Evolutionary conservation across 257 asterid genomes (phyloP).

Genomic region (Ballota nigra): DNA sequence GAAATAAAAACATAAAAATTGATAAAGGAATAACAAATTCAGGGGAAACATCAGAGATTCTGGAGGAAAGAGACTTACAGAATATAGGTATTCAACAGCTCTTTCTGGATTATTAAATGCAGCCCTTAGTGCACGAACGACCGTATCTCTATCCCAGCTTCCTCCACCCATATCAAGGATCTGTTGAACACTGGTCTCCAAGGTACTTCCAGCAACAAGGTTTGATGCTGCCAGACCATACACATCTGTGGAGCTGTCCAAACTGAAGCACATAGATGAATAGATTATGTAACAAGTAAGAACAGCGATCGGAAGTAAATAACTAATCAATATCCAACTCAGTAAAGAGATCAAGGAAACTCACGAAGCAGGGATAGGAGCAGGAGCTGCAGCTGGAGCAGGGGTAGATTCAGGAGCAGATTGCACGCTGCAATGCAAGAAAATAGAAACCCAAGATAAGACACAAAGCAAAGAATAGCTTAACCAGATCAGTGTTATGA

Average conservation of each 20-base stretch:
- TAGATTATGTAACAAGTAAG: background rate
- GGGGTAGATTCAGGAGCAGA: slow-evolving; percentile 59
- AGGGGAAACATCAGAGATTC: background rate
- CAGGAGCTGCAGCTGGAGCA: slow-evolving; percentile 37
- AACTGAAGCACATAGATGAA: slow-evolving; percentile 7
- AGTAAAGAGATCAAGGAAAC: slow-evolving; percentile 30
- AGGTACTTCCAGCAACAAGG: slow-evolving; percentile 74
- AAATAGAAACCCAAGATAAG: background rate
- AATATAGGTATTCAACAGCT: slow-evolving; percentile 86
- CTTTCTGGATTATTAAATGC: slow-evolving; percentile 91
- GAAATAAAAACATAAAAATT: background rate
- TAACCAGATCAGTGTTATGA: slow-evolving; percentile 21
- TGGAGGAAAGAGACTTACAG: slow-evolving; percentile 49
- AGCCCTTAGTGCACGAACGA: slow-evolving; percentile 77
- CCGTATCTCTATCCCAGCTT: slow-evolving; percentile 84
- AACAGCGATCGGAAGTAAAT: background rate
- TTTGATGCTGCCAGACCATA: slow-evolving; percentile 87
- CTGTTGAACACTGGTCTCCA: slow-evolving; percentile 77
- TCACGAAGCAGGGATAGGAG: slow-evolving; percentile 44
- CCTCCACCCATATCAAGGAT: slow-evolving; percentile 96
- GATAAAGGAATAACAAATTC: background rate
- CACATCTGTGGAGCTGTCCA: slow-evolving; percentile 62
- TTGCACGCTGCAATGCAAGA: slow-evolving; percentile 46
- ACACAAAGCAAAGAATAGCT: slow-evolving; percentile 4
- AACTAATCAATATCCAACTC: background rate